phyloP scores from a whole-genome alignment of 345 rosid genomes.

The Populus deltoides region DNA sequence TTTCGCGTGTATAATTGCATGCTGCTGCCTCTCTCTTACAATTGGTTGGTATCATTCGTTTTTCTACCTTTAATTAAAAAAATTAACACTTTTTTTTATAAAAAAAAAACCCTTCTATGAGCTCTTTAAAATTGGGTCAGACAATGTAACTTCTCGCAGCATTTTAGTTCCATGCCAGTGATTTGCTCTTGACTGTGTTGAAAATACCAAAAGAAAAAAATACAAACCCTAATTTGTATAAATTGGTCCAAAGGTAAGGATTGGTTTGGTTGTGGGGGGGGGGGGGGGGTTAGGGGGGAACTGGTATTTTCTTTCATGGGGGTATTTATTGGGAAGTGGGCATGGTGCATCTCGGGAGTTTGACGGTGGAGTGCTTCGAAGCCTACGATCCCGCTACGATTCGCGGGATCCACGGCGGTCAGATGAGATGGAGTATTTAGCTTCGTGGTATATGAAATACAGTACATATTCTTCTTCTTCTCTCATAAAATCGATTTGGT shows the following conservation, averaged over 20 bases:
- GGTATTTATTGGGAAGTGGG: conserved; percentile 27
- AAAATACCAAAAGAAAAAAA: neutral
- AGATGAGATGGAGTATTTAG: conserved; percentile 27
- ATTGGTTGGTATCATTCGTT: neutral
- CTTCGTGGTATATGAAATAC: neutral
- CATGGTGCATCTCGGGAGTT: conserved; percentile 17
- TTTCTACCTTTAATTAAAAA: neutral
- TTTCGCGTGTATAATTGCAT: conserved; percentile 10
- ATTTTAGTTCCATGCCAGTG: no score
- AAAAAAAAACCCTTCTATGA: no score
- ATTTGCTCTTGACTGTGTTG: no score
- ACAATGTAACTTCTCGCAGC: no score
- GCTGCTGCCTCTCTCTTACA: conserved; percentile 19
- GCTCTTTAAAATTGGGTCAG: neutral
- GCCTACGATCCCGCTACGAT: conserved; percentile 33
- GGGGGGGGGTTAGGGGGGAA: neutral
- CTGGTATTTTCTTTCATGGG: conserved; percentile 35
- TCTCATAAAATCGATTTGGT: neutral
- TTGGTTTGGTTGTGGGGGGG: neutral
- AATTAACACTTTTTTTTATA: neutral
- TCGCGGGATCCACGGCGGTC: conserved; percentile 48
- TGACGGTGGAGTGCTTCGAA: conserved; percentile 25
- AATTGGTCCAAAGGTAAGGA: neutral
- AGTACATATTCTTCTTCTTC: neutral
- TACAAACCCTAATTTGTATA: neutral